phyloP scores from a whole-genome alignment of 2,329 filamentous ascomycete species.

The Phaeosphaeriaceae sp. region DNA sequence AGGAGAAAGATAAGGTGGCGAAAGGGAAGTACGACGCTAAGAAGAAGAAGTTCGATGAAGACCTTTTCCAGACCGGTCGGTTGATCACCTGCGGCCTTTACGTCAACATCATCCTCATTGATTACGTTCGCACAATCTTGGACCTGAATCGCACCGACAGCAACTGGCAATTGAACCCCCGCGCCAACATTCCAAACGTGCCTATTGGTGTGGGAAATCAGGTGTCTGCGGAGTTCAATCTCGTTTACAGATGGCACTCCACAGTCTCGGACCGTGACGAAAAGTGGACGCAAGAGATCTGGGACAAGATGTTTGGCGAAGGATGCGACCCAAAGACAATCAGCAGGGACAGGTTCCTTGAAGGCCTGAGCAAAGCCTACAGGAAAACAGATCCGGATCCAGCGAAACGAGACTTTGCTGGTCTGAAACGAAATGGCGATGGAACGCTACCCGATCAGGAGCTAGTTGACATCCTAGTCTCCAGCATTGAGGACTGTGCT shows the following conservation, averaged over 20 bases:
- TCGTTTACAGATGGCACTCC: conserved; percentile 88
- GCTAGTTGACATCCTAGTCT: conserved; percentile 71
- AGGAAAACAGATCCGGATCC: conserved; percentile 69
- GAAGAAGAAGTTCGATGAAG: conserved; percentile 51
- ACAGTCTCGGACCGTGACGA: conserved; percentile 78
- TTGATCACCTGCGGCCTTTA: conserved; percentile 61
- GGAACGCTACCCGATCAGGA: conserved; percentile 79
- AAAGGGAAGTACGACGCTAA: conserved; percentile 36
- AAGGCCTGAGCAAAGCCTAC: conserved; percentile 69
- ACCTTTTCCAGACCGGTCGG: conserved; percentile 60
- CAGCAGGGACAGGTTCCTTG: conserved; percentile 65
- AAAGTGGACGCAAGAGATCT: conserved; percentile 72
- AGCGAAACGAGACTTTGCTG: conserved; percentile 69
- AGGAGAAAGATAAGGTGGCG: conserved; percentile 38
- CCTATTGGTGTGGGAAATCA: conserved; percentile 79
- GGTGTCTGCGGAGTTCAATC: conserved; percentile 87
- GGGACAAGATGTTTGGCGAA: conserved; percentile 50
- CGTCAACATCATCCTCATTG: conserved; percentile 60
- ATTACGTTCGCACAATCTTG: conserved; percentile 61
- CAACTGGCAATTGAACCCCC: conserved; percentile 81
- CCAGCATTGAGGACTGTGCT: conserved; percentile 77
- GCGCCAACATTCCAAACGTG: conserved; percentile 68
- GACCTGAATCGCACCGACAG: conserved; percentile 72
- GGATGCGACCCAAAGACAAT: conserved; percentile 61
- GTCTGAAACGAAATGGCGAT: conserved; percentile 67